phyloP scores from a whole-genome alignment of 73 alveolate genomes.

The Paramecium primaurelia region DNA sequence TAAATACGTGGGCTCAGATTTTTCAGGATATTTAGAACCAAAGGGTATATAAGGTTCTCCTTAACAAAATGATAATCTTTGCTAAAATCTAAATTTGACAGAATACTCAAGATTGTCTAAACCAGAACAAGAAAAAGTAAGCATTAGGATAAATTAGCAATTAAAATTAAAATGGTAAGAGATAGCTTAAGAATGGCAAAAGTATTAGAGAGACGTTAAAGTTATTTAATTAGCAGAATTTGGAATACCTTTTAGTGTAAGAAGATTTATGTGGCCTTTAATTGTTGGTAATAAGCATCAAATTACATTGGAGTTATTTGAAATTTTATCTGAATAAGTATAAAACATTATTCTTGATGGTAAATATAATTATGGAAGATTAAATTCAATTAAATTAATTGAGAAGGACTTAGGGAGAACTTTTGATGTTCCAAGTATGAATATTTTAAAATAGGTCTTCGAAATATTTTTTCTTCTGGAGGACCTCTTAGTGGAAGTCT shows the following conservation, averaged over 20 bases:
- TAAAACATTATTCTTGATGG: not conserved
- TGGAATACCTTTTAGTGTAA: not conserved
- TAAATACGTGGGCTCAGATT: not conserved
- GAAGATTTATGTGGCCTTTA: not conserved
- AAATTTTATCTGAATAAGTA: not conserved
- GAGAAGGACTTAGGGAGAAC: slow-evolving; percentile 1
- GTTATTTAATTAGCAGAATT: not conserved
- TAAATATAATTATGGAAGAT: not conserved
- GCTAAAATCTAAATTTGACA: not conserved
- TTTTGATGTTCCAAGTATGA: not conserved
- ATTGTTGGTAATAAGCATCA: not conserved
- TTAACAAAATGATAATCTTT: not conserved
- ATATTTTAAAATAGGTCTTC: not conserved
- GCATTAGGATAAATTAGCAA: not conserved
- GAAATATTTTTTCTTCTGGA: not conserved
- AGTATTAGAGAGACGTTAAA: not conserved
- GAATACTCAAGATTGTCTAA: not conserved
- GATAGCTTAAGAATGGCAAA: not conserved
- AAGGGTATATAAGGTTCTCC: not conserved
- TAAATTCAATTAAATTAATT: not conserved
- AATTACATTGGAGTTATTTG: not conserved
- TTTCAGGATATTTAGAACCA: not conserved
- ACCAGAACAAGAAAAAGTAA: not conserved
- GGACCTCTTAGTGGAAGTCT: slow-evolving; percentile 5
- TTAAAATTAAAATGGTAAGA: not conserved